Evolutionary conservation across 768 basidiomycete species (phyloP), one percentile per base, ranked within the genome.

Genomic region (Paxillus rubicundulus): DNA sequence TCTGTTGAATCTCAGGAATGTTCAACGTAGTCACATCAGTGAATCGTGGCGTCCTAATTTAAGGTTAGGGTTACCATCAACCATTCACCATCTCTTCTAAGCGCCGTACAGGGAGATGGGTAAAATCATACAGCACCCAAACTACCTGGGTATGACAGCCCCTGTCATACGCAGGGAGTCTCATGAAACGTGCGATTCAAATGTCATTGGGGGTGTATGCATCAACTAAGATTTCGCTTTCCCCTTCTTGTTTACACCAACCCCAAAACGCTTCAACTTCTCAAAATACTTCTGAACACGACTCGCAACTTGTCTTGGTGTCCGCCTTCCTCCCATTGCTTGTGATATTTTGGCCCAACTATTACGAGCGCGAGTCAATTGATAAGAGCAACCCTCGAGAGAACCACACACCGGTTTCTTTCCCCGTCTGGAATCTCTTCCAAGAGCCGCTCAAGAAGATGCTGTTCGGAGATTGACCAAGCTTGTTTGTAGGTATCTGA

Each of bases 211-310:
- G 87, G 86, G 92, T 95, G 24, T 6, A 6, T 24, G 24, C 24
- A 24, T 24, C 24, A 24, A 24, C 24, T 24, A 24, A 24, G 24
- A 24, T 24, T 24, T 61, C 21, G 50, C 51, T 50, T 65, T 63
- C 36, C 49, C 62, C 49, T 58, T 66, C 47, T 49, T 52, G 32
- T 71, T 70, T 32, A 77, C 65, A 24, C 75, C 78, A 45, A 86
- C 61, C 33, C 89, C 88, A 66, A 84, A 90, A 57, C 80, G 79
- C 70, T 85, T 89, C 67, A 92, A 67, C 74, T 91, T 92, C 65
- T 87, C 87, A 66, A 89, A 86, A 68, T 91, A 92, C 69, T 92
- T 92, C 61, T 92, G 90, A 49, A 92, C 89, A 16, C 89, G 80
- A 72, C 87, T 90, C 34, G 89, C 89, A n/a, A 92, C 90, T 72